phyloP scores from a whole-genome alignment of 202 grass and related monocot genomes.

The Musa balbisiana region DNA sequence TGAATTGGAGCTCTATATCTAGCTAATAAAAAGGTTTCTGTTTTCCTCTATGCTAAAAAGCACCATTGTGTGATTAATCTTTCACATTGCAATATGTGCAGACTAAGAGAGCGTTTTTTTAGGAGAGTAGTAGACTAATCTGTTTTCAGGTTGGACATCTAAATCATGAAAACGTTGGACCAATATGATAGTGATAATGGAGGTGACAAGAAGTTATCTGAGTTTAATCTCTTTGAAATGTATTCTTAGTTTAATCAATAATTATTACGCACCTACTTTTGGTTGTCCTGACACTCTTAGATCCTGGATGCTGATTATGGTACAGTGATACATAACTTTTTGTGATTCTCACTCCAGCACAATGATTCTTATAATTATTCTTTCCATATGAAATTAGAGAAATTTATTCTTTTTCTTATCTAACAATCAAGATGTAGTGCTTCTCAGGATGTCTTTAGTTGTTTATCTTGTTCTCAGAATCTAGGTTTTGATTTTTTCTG shows the following conservation, averaged over 20 bases:
- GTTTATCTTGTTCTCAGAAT: background rate
- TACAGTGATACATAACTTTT: too few species aligned
- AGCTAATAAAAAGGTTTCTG: too few species aligned
- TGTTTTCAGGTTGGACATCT: background rate
- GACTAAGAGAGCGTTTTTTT: background rate
- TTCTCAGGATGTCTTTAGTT: slow-evolving; percentile 11
- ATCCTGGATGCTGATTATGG: too few species aligned
- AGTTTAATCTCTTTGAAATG: background rate
- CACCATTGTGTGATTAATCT: background rate
- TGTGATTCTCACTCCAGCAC: too few species aligned
- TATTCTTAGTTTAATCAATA: background rate
- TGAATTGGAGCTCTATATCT: background rate
- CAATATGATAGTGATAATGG: background rate
- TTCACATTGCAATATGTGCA: background rate
- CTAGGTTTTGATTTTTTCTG: background rate
- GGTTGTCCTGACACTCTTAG: too few species aligned
- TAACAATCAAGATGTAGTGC: slow-evolving; percentile 83
- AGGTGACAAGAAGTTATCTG: background rate
- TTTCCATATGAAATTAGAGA: too few species aligned
- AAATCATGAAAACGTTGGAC: background rate
- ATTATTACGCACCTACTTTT: background rate
- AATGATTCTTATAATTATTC: too few species aligned
- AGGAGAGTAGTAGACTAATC: background rate
- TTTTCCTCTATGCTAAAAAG: background rate
- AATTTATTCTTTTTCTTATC: background rate